phyloP scores from a whole-genome alignment of 108 stramenopile genomes.

The Stephanodiscus triporus region DNA sequence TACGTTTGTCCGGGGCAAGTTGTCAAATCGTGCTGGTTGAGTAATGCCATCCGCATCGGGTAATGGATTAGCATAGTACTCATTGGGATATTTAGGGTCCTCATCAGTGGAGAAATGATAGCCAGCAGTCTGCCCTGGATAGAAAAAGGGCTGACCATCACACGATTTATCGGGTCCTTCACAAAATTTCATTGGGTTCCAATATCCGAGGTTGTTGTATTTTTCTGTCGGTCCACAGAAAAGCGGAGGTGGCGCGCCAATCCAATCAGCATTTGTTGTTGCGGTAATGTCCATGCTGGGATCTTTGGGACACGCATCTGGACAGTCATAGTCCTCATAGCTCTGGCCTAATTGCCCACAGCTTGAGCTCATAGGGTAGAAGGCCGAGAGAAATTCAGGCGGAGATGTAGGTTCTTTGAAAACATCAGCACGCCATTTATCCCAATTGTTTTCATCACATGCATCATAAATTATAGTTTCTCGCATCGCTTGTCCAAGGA shows the following conservation, averaged over 20 bases:
- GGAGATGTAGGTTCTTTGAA: slow-evolving; percentile 17
- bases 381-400: slow-evolving; percentile 12
- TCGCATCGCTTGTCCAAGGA: slow-evolving; percentile 20
- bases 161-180: slow-evolving; percentile 13
- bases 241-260: slow-evolving; percentile 20
- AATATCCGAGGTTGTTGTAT: slow-evolving; percentile 16
- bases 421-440: slow-evolving; percentile 12
- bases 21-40: slow-evolving; percentile 9
- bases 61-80: slow-evolving; percentile 10
- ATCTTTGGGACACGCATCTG: slow-evolving; percentile 23
- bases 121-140: slow-evolving; percentile 23
- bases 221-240: slow-evolving; percentile 18
- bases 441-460: slow-evolving; percentile 27
- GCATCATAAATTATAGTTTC: slow-evolving; percentile 23
- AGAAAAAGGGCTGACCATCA: slow-evolving; percentile 18
- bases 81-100: slow-evolving; percentile 7
- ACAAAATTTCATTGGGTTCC: slow-evolving; percentile 19
- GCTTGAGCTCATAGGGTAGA: slow-evolving; percentile 24
- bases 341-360: slow-evolving; percentile 20
- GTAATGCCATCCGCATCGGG: background rate
- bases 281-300: slow-evolving; percentile 12
- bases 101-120: slow-evolving; percentile 5
- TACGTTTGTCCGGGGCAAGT: slow-evolving; percentile 18
- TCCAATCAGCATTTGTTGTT: slow-evolving; percentile 20
- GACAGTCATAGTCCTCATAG: slow-evolving; percentile 17